phyloP scores from a whole-genome alignment of 2,329 filamentous ascomycete genomes.

The Ophiostoma montium region DNA sequence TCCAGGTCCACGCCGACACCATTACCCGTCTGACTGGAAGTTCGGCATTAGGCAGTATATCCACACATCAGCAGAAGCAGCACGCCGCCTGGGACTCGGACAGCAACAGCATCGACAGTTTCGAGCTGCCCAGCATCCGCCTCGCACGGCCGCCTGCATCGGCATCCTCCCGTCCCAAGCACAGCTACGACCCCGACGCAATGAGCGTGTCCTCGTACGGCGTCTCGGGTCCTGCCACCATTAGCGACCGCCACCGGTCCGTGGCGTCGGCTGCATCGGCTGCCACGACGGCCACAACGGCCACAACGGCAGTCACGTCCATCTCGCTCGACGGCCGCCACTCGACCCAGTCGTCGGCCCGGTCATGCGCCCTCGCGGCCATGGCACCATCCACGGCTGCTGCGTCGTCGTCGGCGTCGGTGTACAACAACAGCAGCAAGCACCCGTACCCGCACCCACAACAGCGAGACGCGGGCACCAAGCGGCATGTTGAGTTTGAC shows the following conservation, averaged over 20 bases:
- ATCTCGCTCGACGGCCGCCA: slow-evolving; percentile 22
- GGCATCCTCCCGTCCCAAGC: neutral
- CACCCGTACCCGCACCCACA: neutral
- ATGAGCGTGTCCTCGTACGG: slow-evolving; percentile 22
- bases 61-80: neutral
- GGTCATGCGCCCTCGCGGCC: slow-evolving; percentile 9
- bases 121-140: slow-evolving; percentile 11
- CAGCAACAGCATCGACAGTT: slow-evolving; percentile 13
- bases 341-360: slow-evolving; percentile 15
- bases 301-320: slow-evolving; percentile 22
- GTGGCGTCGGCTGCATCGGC: slow-evolving; percentile 23
- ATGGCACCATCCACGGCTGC: slow-evolving; percentile 8
- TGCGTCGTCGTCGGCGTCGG: neutral
- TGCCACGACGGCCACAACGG: neutral
- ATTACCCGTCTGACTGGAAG: neutral
- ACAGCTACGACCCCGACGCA: slow-evolving; percentile 1
- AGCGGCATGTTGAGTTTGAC: slow-evolving; percentile 10
- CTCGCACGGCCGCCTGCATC: slow-evolving; percentile 1
- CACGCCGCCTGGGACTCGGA: slow-evolving; percentile 9
- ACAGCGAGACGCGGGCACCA: neutral
- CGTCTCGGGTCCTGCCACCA: slow-evolving; percentile 18
- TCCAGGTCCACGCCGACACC: neutral
- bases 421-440: neutral
- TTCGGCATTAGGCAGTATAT: neutral
- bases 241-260: slow-evolving; percentile 23